These are phyloP conservation scores for Trifolium subterraneum DNA, from an alignment of 306 rosid species.

Conservation along the genomic window DNA sequence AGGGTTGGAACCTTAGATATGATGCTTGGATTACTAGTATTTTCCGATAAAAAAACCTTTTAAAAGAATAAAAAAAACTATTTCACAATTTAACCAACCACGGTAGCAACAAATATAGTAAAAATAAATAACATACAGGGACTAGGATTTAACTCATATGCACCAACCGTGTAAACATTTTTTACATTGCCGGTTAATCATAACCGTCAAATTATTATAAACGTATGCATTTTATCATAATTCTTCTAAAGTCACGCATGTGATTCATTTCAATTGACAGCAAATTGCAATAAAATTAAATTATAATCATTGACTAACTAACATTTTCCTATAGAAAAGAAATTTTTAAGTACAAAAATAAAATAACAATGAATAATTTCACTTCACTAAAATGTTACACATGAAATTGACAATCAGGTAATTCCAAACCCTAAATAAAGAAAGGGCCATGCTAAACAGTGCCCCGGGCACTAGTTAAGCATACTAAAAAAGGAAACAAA, in stretches of 20 bases:
- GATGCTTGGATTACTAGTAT: not conserved
- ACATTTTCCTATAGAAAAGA: not conserved
- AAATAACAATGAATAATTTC: not conserved
- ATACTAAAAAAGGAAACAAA: no score
- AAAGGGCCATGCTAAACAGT: no score
- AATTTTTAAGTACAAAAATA: no score
- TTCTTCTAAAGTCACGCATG: not conserved
- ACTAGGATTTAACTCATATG: not conserved
- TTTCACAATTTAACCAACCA: not conserved
- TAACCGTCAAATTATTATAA: not conserved
- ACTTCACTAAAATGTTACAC: not conserved
- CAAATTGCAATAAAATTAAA: not conserved
- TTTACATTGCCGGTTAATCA: not conserved
- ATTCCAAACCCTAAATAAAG: slow-evolving; percentile 39
- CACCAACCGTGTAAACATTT: not conserved
- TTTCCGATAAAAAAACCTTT: not conserved
- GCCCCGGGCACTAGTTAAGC: no score
- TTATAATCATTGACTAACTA: not conserved
- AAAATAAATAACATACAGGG: not conserved
- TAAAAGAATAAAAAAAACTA: not conserved
- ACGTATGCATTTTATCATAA: not conserved
- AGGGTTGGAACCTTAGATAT: not conserved
- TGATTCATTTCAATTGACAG: not conserved
- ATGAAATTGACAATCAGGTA: not conserved
- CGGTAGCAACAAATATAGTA: not conserved